Base-by-base conservation (phyloP, 1,284 basidiomycete genomes). In the Leccinum ponderosum region DNA sequence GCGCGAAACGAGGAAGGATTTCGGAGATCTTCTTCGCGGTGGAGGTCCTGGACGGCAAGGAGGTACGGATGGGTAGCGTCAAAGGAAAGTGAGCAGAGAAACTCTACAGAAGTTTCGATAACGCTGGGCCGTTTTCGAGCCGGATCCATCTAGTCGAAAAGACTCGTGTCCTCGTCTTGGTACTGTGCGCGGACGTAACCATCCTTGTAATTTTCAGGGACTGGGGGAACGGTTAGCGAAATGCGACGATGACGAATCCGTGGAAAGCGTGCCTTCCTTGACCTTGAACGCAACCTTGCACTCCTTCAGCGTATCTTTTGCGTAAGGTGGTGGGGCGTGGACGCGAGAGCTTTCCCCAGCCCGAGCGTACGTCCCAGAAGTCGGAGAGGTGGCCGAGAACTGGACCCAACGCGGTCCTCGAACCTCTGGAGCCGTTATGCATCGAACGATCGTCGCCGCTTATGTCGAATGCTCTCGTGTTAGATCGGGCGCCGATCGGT, bases 11-110 rank as follows among this genome's bases (percentile, higher is more conserved):
- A 97, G 62, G 86, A 85, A 3, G 94, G 93, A 76, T 98, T 98
- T 64, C 94, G 87, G 35, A 99, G 84, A 76, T 99, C 97, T 76
- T 99, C 95, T 78, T 98, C 97, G 51, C 94, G 87, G 63, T 89
- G 83, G 42, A 98, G 75, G 76, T 98, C 95, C 56, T 86, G 82
- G 31, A 87, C 76, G 29, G 29, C 83, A 67, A 98, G 83, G 57
- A 98, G 83, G 60, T 89, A 81, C 14, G 90, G 82, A 70, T 95
- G 87, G 2, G 87, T 55, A 85, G 83, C 4, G 95, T 93, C 64
- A 98, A 78, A 15, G 95, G 93, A 70, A 98, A 94, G 57, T 80
- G 69, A 4, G 82, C 78, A 37, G 81, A 76, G 58, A 93, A 74
- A 50, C 81, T 79, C 66, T 87, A 82, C 53, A 86, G 59, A 31